Percentiles rank a stretch among this genome's conserved stretches.
Evolutionary conservation across 441 rosid species (phyloP).

Genomic region (Hura crepitans): DNA sequence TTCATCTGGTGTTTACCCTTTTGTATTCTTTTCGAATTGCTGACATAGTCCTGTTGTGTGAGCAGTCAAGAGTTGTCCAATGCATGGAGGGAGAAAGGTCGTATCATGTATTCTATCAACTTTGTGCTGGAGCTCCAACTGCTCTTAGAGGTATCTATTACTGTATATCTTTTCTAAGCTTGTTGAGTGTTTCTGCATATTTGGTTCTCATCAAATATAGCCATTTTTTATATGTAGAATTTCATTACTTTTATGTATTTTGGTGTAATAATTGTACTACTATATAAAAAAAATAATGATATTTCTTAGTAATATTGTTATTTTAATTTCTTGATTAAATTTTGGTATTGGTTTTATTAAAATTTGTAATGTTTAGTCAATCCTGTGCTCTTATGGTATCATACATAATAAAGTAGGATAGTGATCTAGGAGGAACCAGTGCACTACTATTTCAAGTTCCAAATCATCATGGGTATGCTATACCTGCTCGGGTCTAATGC

Average conservation of each 20-base stretch:
- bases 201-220: neutral
- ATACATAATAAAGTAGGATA: neutral
- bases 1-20: conserved; percentile 20
- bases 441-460: neutral
- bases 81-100: conserved; percentile 97
- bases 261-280: neutral
- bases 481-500: neutral
- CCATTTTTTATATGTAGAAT: neutral
- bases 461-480: neutral
- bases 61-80: conserved; percentile 99
- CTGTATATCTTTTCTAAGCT: neutral
- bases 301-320: neutral
- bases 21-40: conserved; percentile 16
- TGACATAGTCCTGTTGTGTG: conserved; percentile 25
- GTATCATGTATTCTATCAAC: conserved; percentile 98
- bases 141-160: conserved; percentile 60
- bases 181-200: conserved; percentile 3
- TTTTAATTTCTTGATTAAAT: neutral
- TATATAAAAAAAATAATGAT: neutral
- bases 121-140: conserved; percentile 89
- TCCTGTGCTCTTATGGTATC: neutral
- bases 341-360: neutral
- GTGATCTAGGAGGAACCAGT: neutral
- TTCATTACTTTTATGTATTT: neutral
- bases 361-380: neutral